Evolutionary conservation across 2,329 filamentous ascomycete species (phyloP), one percentile per base, ranked within the genome.

Genomic region (Zelopaecilomyces penicillatus): DNA sequence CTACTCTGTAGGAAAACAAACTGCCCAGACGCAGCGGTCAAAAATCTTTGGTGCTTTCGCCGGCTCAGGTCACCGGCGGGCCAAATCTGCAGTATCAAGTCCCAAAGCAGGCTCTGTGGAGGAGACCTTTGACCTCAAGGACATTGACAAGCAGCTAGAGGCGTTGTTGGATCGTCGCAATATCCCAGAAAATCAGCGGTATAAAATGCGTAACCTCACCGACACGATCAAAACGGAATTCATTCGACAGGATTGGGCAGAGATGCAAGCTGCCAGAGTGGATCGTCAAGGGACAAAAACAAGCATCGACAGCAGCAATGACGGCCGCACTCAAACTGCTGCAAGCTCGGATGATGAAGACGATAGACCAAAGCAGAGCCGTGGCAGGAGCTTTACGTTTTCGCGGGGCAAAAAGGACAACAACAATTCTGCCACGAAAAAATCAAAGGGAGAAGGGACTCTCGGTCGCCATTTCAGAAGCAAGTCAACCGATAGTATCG

Each of bases 161-260:
- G 78, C 75, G 3, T 74, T 80, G 64, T 62, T 95, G 64, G 88
- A 95, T 61, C 82, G 90, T 12, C 79, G 91, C 51, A 95, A 97
- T 57, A 95, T 97, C 44, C 90, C 91, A 3, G 87, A 94, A 58
- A 86, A 95, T 52, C 89, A 95, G 73, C 78, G 91, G 44, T 88
- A 91, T 64, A 94, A 94, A 68, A 96, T 98, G 89, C 80, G 91
- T 38, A 90, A 83, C 45, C 71, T 98, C 48, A 88, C 87, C 50
- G 77, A 87, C 52, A 85, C 86, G 32, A 90, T 97, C 69, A 98
- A 98, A 67, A 87, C 89, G 60, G 90, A 97, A 59, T 94, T 98
- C 57, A 89, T 97, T 56, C 83, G 84, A 43, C 90, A 95, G 62
- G 87, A 96, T 61, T 87, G 86, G 73, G 80, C 78, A 5, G 84